phyloP scores from a whole-genome alignment of 192 early-diverging fungal genomes.

The Backusella circina region DNA sequence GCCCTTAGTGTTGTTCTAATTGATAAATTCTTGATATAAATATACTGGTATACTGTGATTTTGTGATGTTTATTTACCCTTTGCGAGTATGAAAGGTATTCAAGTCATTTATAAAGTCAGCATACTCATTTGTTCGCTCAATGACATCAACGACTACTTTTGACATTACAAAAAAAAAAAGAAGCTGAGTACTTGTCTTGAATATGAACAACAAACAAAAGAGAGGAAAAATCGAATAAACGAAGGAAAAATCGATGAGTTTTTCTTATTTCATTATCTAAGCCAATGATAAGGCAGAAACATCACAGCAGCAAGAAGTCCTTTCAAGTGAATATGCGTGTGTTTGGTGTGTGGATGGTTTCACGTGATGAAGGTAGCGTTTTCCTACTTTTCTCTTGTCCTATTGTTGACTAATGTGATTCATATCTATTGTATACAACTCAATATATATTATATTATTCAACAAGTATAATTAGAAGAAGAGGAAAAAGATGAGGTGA shows the following conservation, averaged over 20 bases:
- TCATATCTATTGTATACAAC: not conserved
- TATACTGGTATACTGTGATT: not conserved
- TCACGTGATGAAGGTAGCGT: not conserved
- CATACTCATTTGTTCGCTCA: slow-evolving; percentile 12
- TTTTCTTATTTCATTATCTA: not conserved
- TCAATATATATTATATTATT: not conserved
- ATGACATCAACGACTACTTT: slow-evolving; percentile 12
- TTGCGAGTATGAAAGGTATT: slow-evolving; percentile 8
- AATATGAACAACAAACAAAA: not conserved
- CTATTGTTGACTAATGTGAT: not conserved
- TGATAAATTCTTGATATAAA: not conserved
- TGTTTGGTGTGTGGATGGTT: no score
- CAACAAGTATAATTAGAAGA: not conserved
- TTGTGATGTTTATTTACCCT: not conserved
- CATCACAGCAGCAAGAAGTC: not conserved
- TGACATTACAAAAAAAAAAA: slow-evolving; percentile 7
- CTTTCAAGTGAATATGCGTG: not conserved
- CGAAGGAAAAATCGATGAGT: not conserved
- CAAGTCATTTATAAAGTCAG: slow-evolving; percentile 9
- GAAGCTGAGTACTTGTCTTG: not conserved
- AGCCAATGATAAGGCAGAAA: not conserved
- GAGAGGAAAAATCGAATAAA: not conserved
- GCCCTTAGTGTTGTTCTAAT: slow-evolving; percentile 42
- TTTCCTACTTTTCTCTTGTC: not conserved
- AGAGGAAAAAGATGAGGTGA: not conserved